Percentiles rank a stretch among this genome's conserved stretches.
phyloP scores from a whole-genome alignment of 192 early-diverging fungal genomes.

The Podila clonocystis region DNA sequence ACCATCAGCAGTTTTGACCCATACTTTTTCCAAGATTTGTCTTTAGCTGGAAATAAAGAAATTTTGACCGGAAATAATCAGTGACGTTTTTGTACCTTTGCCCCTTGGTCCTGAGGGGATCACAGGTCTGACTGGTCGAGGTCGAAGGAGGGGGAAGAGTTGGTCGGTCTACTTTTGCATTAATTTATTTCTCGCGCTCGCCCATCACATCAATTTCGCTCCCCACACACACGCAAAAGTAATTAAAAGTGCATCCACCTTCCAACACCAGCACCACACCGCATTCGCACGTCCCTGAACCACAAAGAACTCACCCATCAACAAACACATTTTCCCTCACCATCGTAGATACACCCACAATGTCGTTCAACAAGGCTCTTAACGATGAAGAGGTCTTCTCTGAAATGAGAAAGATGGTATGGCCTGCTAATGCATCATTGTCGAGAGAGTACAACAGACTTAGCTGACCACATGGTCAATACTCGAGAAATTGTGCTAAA shows the following conservation, averaged over 20 bases:
- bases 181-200: not conserved
- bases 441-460: no score
- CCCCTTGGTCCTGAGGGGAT: no score
- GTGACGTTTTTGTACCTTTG: not conserved
- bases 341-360: slow-evolving; percentile 12
- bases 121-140: no score
- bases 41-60: not conserved
- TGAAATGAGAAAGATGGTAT: slow-evolving; percentile 99
- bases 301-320: no score
- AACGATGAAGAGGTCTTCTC: slow-evolving; percentile 95
- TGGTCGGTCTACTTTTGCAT: not conserved
- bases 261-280: no score
- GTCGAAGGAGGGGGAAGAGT: no score
- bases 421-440: not conserved
- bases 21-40: no score
- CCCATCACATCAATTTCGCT: not conserved
- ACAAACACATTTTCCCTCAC: not conserved
- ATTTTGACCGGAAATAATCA: not conserved
- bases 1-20: no score
- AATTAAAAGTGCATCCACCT: not conserved
- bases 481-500: no score
- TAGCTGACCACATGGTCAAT: no score
- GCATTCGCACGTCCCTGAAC: no score
- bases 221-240: not conserved
- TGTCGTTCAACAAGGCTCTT: slow-evolving; percentile 70